Base-by-base conservation (phyloP, 2,329 filamentous ascomycete species). In the Magnaporthiopsis rhizophila region DNA sequence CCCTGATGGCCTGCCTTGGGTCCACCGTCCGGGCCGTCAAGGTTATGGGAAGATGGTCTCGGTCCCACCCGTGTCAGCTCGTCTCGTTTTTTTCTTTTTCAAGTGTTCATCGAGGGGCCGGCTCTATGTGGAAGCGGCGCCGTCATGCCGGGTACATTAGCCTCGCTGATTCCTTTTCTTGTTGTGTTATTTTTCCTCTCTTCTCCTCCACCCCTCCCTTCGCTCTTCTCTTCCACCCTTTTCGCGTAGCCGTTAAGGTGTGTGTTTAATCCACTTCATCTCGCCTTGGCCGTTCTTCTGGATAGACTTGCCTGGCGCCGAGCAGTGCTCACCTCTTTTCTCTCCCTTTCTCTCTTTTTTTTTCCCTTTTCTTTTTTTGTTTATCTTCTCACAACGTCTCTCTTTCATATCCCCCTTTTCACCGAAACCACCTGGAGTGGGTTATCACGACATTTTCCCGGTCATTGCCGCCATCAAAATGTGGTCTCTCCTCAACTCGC, bases 381-480 rank as follows among this genome's bases (percentile, higher is more conserved):
- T n/a, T n/a, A 45, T 36, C 53, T 59, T 53, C 53, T 34, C 58
- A 36, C 62, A 28, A 28, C 13, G 26, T 65, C 34, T 61, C 62
- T 59, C 28, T 62, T 12, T 58, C 18, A 32, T 30, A 30, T 5
- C 3, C 28, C 11, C 28, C 3, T 21, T 36, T 28, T 30, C 50
- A 8, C 6, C 50, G 6, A 38, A 53, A 53, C 71, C 71, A 72
- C 69, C 70, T 71, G 69, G 70, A 61, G 70, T 72, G 69, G 70
- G 34, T 64, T 63, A 62, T 59, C 30, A 30, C 58, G 11, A 62
- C 59, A 65, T 8, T 53, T 8, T n/a, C 12, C 9, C 45, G 8
- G 32, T 62, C 61, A 53, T 13, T 36, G 7, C n/a, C 50, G 13
- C 50, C 26, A n/a, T 36, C 50, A 59, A 63, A 26, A 65, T 64